Evolutionary conservation across 768 basidiomycete species (phyloP), one percentile per base, ranked within the genome.

Genomic region (Rubroboletus pulcherrimus): DNA sequence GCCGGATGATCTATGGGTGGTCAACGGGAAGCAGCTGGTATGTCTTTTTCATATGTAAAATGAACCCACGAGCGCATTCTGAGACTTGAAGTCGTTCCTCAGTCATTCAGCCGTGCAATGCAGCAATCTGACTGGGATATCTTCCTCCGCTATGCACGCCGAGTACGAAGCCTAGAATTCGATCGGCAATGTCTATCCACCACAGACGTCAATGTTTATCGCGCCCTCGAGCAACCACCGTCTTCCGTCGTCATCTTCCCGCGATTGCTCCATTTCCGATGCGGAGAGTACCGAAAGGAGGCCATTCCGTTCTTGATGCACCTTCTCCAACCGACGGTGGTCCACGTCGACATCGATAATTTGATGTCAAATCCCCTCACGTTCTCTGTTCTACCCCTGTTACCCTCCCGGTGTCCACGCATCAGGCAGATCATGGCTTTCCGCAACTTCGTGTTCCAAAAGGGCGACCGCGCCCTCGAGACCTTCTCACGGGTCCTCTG

Each of bases 1-100:
- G 66, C 68, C 68, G 10, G 53, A 56, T 60, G 68, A 71, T 61
- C 57, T 71, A 14, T 70, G 68, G 68, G 67, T 49, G 68, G 67
- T 72, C 62, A 58, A 51, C 58, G 60, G 60, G 61, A 68, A 70
- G 65, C 60, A 64, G 54, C 42, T 68, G 65, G 68, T 68, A 26
- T 37, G 67, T 61, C 31, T 11, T 42, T 8, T 17, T 15, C 21
- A n/a, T 1, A 0, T 7, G 24, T 33, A 26, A 31, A 35, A 29
- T 41, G 11, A 17, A 19, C 21, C 47, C 2, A 12, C 35, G 54
- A 55, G 19, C 49, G 35, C 55, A 47, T 39, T 54, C 55, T 62
- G 38, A 64, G 26, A 42, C 53, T 29, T 33, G 15, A 50, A 35
- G 43, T 6, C 4, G 9, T 45, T 41, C 12, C 19, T n/a, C 43